These are phyloP conservation scores for Russula emetica DNA, from an alignment of 768 basidiomycete species.

Conservation along the genomic window DNA sequence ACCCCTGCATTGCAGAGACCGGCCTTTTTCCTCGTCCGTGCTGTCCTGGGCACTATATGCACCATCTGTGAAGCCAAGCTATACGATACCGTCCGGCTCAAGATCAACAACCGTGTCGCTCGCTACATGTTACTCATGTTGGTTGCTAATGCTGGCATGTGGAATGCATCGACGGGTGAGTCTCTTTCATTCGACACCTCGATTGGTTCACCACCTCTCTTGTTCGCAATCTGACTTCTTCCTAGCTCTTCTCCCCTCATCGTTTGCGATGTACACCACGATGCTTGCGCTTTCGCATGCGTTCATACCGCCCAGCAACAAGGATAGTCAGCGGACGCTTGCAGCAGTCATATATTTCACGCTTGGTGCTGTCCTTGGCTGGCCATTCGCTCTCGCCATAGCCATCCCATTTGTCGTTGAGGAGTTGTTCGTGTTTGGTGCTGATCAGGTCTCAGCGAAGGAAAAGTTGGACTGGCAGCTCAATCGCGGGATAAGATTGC, in stretches of 20 bases:
- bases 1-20: slow-evolving; percentile 51
- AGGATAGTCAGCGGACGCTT: slow-evolving; percentile 53
- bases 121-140: slow-evolving; percentile 91
- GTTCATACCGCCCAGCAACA: slow-evolving; percentile 51
- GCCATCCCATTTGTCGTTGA: slow-evolving; percentile 88
- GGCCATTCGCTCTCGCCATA: slow-evolving; percentile 92
- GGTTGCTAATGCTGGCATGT: slow-evolving; percentile 88
- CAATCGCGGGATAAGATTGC: slow-evolving; percentile 56
- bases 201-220: background rate
- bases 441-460: slow-evolving; percentile 54
- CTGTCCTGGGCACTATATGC: slow-evolving; percentile 68
- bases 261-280: slow-evolving; percentile 90
- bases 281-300: slow-evolving; percentile 74
- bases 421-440: slow-evolving; percentile 75
- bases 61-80: slow-evolving; percentile 76
- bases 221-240: slow-evolving; percentile 19
- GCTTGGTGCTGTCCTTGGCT: slow-evolving; percentile 82
- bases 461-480: slow-evolving; percentile 50
- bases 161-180: slow-evolving; percentile 81
- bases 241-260: slow-evolving; percentile 88
- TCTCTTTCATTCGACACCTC: slow-evolving; percentile 10
- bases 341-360: slow-evolving; percentile 69
- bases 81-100: slow-evolving; percentile 74
- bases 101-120: slow-evolving; percentile 83
- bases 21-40: slow-evolving; percentile 85